These are phyloP conservation scores for Xerocomus spinulosus DNA, from an alignment of 768 basidiomycete species.

Conservation along the genomic window DNA sequence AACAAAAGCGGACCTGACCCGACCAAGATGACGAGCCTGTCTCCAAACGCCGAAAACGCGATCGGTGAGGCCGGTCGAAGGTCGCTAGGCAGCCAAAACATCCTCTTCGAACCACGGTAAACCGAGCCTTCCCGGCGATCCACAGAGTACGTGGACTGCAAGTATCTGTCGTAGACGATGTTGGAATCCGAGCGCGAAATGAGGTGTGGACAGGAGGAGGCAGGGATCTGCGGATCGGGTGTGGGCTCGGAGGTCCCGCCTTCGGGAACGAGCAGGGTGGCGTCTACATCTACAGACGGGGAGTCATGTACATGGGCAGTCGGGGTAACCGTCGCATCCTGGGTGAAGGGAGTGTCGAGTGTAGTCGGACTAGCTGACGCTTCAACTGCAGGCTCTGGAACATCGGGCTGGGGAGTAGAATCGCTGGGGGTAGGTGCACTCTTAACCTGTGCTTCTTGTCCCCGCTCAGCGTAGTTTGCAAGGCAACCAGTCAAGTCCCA, in stretches of 20 bases:
- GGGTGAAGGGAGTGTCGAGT: not conserved
- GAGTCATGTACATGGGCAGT: too few relatives aligned
- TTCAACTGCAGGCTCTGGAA: not conserved
- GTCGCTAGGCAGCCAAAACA: slow-evolving; percentile 18
- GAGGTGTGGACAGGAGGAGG: slow-evolving; percentile 5
- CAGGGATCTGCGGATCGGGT: not conserved
- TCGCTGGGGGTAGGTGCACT: not conserved
- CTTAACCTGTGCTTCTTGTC: not conserved
- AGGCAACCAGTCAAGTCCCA: slow-evolving; percentile 14
- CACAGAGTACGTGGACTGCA: slow-evolving; percentile 14
- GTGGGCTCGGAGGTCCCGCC: not conserved
- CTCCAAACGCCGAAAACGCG: slow-evolving; percentile 7
- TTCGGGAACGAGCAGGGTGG: not conserved
- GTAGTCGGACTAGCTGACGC: not conserved
- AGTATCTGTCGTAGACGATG: slow-evolving; percentile 12
- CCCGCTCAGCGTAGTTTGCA: slow-evolving; percentile 1
- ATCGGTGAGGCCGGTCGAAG: slow-evolving; percentile 7
- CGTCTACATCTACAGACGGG: not conserved
- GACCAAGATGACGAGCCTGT: slow-evolving; percentile 8
- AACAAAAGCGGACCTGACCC: not conserved
- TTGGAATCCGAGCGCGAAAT: slow-evolving; percentile 10
- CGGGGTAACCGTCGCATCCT: not conserved
- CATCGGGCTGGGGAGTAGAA: not conserved
- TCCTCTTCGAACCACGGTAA: slow-evolving; percentile 7
- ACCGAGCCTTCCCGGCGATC: slow-evolving; percentile 14